These are phyloP conservation scores for Rosa hybrid DNA, from an alignment of 331 rosid species.

Conservation along the genomic window DNA sequence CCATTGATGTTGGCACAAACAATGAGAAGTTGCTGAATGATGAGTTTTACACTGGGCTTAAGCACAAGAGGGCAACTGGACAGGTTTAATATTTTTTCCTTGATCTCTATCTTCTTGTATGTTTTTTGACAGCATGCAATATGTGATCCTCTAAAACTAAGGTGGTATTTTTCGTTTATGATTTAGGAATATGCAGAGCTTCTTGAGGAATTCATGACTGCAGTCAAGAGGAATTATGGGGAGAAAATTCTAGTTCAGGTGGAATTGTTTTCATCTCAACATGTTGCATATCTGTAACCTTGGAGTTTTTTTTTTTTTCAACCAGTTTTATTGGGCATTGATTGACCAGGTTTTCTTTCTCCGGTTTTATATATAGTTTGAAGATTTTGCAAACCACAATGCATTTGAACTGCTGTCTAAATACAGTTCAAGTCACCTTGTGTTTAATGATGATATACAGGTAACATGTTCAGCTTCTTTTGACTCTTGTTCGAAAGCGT, in stretches of 20 bases:
- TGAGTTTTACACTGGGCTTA: slow-evolving; percentile 87
- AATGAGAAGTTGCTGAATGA: slow-evolving; percentile 81
- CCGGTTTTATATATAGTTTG: slow-evolving; percentile 62
- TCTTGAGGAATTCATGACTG: slow-evolving; percentile 90
- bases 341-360: slow-evolving; percentile 9
- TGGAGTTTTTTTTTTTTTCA: neutral
- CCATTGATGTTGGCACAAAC: slow-evolving; percentile 98
- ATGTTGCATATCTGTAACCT: slow-evolving; percentile 17
- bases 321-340: slow-evolving; percentile 19
- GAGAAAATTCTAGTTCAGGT: slow-evolving; percentile 92
- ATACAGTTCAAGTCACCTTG: slow-evolving; percentile 85
- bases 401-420: slow-evolving; percentile 89
- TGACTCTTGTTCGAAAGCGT: neutral
- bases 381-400: slow-evolving; percentile 98
- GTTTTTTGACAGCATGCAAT: neutral
- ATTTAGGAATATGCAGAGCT: slow-evolving; percentile 85
- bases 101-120: neutral
- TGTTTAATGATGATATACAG: slow-evolving; percentile 96
- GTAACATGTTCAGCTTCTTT: slow-evolving; percentile 30
- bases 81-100: slow-evolving; percentile 48
- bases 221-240: slow-evolving; percentile 93
- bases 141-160: slow-evolving; percentile 15
- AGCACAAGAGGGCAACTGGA: slow-evolving; percentile 86
- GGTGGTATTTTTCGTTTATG: slow-evolving; percentile 25
- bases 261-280: slow-evolving; percentile 14